Conservation (phyloP, 768 basidiomycete genomes). For the Tricholoma hemisulphureum region DNA sequence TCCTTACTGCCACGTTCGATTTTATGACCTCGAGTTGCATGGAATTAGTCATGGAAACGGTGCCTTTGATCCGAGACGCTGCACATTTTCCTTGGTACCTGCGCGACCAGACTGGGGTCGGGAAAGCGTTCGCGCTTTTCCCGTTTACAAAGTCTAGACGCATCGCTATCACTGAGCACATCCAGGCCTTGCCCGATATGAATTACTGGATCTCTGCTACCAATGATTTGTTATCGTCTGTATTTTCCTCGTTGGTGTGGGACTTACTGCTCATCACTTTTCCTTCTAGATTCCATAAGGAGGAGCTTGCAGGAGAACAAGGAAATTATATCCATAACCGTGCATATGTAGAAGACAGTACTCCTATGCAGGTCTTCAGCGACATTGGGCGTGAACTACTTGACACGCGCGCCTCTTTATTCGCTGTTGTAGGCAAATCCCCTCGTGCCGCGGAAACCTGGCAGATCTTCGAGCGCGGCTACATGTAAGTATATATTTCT, state of each 20-base stretch:
- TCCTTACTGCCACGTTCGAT: slow-evolving; percentile 10
- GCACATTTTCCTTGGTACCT: neutral
- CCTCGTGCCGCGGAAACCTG: slow-evolving; percentile 8
- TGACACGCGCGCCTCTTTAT: slow-evolving; percentile 5
- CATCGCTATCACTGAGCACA: neutral
- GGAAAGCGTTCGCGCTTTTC: slow-evolving; percentile 1
- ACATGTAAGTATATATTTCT: slow-evolving; percentile 8
- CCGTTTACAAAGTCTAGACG: neutral
- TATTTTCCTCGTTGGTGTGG: neutral
- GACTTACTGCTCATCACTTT: neutral
- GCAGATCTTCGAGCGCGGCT: slow-evolving; percentile 12
- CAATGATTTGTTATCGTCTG: slow-evolving; percentile 14
- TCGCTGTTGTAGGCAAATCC: neutral
- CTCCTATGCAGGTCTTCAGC: slow-evolving; percentile 5
- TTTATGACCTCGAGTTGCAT: slow-evolving; percentile 5
- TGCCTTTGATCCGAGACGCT: neutral
- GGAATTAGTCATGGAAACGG: slow-evolving; percentile 3
- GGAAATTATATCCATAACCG: slow-evolving; percentile 14
- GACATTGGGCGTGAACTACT: slow-evolving; percentile 14
- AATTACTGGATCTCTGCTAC: slow-evolving; percentile 11
- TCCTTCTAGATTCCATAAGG: slow-evolving; percentile 15
- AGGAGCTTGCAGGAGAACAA: slow-evolving; percentile 18
- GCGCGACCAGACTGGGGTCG: slow-evolving; percentile 4
- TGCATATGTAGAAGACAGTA: slow-evolving; percentile 6
- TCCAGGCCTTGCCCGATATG: slow-evolving; percentile 7